These are phyloP conservation scores for Alternaria postmessia DNA, from an alignment of 2,329 filamentous ascomycete species.

Conservation along the genomic window DNA sequence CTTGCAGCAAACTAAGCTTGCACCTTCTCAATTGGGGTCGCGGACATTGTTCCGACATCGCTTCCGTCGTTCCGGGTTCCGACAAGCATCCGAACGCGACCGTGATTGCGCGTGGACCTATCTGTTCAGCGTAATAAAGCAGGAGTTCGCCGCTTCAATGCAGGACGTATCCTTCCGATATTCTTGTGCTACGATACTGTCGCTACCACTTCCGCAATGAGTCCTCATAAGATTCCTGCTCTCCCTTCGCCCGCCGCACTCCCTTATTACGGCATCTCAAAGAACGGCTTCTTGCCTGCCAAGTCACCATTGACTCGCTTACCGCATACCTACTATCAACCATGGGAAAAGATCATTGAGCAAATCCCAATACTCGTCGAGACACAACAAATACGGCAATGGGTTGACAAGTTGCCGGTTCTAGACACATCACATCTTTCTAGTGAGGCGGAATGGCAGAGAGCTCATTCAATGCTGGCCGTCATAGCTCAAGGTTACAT, in stretches of 20 bases:
- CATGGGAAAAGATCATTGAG: constrained; percentile 81
- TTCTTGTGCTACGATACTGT: neutral
- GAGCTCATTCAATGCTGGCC: constrained; percentile 75
- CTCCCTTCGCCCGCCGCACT: constrained; percentile 51
- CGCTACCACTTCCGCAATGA: constrained; percentile 28
- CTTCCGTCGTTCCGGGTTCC: constrained; percentile 14
- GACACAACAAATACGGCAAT: constrained; percentile 74
- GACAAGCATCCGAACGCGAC: constrained; percentile 12
- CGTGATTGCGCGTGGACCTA: constrained; percentile 1
- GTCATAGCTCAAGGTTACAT: constrained; percentile 81
- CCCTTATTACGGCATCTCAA: constrained; percentile 79
- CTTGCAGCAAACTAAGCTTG: constrained; percentile 16
- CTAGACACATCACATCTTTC: constrained; percentile 77
- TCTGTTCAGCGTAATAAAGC: constrained; percentile 23
- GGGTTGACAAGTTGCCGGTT: constrained; percentile 76
- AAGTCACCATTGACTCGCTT: constrained; percentile 75
- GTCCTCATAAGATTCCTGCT: constrained; percentile 36
- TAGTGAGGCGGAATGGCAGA: constrained; percentile 83
- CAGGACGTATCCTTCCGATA: constrained; percentile 12
- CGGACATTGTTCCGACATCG: constrained; percentile 8
- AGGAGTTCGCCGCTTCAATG: constrained; percentile 22
- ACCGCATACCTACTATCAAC: constrained; percentile 83
- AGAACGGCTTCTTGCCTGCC: constrained; percentile 81
- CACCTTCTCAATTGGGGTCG: constrained; percentile 29
- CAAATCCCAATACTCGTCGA: constrained; percentile 81